phyloP scores from a whole-genome alignment of 495 filamentous ascomycete genomes.

The Neurospora sp. region DNA sequence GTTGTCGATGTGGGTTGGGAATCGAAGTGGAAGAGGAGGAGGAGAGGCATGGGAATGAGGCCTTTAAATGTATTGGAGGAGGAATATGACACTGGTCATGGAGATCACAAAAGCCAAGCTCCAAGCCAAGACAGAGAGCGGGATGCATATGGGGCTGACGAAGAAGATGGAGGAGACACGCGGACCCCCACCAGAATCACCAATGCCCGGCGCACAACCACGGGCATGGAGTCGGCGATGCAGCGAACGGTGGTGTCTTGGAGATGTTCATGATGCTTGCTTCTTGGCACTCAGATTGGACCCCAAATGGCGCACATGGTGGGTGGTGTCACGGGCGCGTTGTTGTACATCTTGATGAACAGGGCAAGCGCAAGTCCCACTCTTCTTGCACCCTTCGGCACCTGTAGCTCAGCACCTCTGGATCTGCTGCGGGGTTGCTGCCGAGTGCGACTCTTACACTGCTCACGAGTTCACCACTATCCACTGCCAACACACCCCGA shows the following conservation, averaged over 20 bases:
- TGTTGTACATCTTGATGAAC: neutral
- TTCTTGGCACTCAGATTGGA: neutral
- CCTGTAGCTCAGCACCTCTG: neutral
- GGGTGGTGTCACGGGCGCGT: neutral
- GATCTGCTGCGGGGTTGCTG: neutral
- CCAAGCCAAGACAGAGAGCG: neutral
- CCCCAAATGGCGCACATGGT: neutral
- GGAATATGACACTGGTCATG: neutral
- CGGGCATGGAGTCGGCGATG: neutral
- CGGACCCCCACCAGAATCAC: neutral
- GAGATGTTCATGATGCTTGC: neutral
- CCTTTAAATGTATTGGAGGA: neutral
- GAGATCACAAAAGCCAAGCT: neutral
- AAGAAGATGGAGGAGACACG: neutral
- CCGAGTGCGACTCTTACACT: neutral
- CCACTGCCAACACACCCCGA: neutral
- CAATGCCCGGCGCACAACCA: neutral
- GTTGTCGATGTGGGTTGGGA: neutral
- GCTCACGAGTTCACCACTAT: neutral
- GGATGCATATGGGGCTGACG: neutral
- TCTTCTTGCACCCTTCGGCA: neutral
- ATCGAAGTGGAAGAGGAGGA: neutral
- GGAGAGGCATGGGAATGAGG: neutral
- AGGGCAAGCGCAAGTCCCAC: neutral
- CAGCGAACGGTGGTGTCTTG: neutral